A percentile compares a stretch with the other conserved stretches of the same genome.
Conservation (phyloP, 345 rosid species). For the Dipteronia dyeriana region DNA sequence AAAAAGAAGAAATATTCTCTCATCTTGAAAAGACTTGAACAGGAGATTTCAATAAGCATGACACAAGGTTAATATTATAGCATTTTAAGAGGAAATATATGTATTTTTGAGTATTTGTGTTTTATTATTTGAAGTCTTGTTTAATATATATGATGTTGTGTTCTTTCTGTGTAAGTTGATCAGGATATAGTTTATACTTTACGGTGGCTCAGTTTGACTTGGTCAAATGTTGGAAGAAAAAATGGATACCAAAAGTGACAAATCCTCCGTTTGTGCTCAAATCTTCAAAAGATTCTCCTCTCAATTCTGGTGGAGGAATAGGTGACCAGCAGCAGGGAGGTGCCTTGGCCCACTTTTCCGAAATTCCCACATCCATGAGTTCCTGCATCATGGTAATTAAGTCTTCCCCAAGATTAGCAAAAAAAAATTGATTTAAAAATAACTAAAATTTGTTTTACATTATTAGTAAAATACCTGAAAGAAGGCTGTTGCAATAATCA, state of each 20-base stretch:
- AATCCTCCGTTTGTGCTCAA: conserved; percentile 86
- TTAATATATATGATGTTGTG: background rate
- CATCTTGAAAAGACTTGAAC: background rate
- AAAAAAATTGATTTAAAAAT: conserved; percentile 1
- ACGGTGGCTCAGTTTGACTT: background rate
- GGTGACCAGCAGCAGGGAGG: conserved; percentile 90
- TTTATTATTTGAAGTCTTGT: background rate
- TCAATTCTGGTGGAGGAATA: conserved; percentile 80
- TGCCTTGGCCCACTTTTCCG: conserved; percentile 66
- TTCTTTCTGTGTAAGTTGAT: conserved; percentile 4
- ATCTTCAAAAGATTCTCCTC: conserved; percentile 79
- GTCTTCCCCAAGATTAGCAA: background rate
- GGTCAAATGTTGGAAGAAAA: conserved; percentile 11
- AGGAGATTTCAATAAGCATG: background rate
- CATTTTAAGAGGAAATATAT: background rate
- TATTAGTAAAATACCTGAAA: conserved; percentile 58
- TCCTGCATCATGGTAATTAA: conserved; percentile 47
- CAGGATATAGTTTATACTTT: background rate
- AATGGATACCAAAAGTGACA: conserved; percentile 67
- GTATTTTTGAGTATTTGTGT: background rate
- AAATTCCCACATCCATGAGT: conserved; percentile 71
- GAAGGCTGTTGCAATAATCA: conserved; percentile 74
- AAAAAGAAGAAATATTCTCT: background rate
- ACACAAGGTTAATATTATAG: background rate
- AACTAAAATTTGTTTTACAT: background rate